These are phyloP conservation scores for Pseudozyma sp. DNA, from an alignment of 1,284 basidiomycete genomes.

Conservation along the genomic window DNA sequence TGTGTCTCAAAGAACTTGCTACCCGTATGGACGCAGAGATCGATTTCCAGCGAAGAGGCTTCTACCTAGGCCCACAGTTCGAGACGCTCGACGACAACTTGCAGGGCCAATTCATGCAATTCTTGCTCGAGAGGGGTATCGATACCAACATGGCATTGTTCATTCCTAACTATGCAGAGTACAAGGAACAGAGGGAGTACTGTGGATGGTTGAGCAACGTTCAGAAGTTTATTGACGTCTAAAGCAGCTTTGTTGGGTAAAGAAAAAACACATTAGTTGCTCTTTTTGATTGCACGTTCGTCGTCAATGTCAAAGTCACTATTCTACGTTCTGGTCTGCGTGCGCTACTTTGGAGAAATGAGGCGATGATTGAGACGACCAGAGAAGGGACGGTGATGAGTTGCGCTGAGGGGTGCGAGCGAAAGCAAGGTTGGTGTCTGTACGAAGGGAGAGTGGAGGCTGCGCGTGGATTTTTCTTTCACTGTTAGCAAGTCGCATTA, in stretches of 20 bases:
- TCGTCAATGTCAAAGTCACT: neutral
- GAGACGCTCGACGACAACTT: constrained; percentile 88
- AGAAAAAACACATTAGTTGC: neutral
- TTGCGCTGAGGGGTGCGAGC: neutral
- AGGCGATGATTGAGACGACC: neutral
- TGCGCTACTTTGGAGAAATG: neutral
- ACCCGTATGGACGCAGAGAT: constrained; percentile 85
- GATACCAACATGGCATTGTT: constrained; percentile 78
- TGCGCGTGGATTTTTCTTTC: neutral
- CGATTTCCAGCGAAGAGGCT: constrained; percentile 89
- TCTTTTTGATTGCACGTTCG: neutral
- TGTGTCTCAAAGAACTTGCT: constrained; percentile 78
- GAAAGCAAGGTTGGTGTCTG: neutral
- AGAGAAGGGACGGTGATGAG: too few species aligned
- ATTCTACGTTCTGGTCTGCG: neutral
- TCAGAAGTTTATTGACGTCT: constrained; percentile 82
- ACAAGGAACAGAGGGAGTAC: constrained; percentile 77
- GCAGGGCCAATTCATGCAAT: constrained; percentile 87
- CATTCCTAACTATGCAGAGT: constrained; percentile 68
- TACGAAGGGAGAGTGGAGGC: neutral
- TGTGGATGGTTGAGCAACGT: constrained; percentile 87
- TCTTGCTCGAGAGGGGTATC: constrained; percentile 86
- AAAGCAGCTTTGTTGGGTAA: neutral
- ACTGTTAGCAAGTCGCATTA: too few species aligned
- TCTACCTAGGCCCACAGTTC: constrained; percentile 93